phyloP scores from a whole-genome alignment of 352 stramenopile species.

The Phytophthora cryptogea region DNA sequence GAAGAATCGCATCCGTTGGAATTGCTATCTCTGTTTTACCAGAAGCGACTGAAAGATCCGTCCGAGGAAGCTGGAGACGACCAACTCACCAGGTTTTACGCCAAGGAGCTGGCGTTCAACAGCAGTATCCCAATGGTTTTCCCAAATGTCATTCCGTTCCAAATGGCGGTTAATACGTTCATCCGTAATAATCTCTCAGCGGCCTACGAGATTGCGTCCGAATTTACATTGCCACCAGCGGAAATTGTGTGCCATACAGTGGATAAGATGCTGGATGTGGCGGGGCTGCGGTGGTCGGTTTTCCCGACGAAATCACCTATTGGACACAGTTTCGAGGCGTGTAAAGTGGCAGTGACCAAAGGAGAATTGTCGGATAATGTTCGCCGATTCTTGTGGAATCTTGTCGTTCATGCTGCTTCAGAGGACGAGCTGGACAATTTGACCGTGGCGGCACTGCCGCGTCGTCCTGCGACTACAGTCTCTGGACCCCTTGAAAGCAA shows the following conservation, averaged over 20 bases:
- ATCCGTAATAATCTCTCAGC: slow-evolving; percentile 26
- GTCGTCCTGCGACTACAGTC: slow-evolving; percentile 46
- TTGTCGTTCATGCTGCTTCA: slow-evolving; percentile 33
- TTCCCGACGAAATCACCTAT: slow-evolving; percentile 43
- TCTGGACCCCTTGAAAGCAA: slow-evolving; percentile 55
- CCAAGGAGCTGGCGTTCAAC: slow-evolving; percentile 33
- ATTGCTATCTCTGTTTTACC: slow-evolving; percentile 47
- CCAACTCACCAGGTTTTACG: slow-evolving; percentile 52
- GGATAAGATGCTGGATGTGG: slow-evolving; percentile 49
- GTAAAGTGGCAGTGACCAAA: slow-evolving; percentile 33
- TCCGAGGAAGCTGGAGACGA: slow-evolving; percentile 24
- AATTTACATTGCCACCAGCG: slow-evolving; percentile 6
- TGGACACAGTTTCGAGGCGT: slow-evolving; percentile 33
- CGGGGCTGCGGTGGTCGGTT: slow-evolving; percentile 49
- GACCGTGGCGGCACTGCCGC: slow-evolving; percentile 42
- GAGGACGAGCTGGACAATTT: slow-evolving; percentile 51
- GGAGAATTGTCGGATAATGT: slow-evolving; percentile 26
- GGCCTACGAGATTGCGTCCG: neutral
- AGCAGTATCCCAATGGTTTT: slow-evolving; percentile 33
- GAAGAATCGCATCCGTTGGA: slow-evolving; percentile 29
- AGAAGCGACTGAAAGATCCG: slow-evolving; percentile 29
- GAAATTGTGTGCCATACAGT: slow-evolving; percentile 43
- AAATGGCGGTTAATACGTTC: slow-evolving; percentile 60
- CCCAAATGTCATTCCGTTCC: slow-evolving; percentile 56
- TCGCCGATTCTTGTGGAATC: slow-evolving; percentile 40